Conservation (phyloP, 192 early-diverging fungal genomes). For the Funneliformis mosseae region DNA sequence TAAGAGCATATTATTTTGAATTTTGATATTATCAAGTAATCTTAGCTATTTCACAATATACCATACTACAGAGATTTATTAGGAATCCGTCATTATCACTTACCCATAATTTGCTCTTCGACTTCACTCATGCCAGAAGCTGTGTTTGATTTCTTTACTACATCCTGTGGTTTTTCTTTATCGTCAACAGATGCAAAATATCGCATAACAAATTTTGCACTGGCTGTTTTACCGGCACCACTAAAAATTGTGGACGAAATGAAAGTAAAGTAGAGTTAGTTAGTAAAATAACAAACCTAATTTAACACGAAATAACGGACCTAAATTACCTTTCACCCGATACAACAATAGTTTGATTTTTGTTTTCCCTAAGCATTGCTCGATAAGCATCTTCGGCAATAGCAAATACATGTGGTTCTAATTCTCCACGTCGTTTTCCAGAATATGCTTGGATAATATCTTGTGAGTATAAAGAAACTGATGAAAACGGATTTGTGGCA, state of each 20-base stretch:
- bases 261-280: no score
- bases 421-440: conserved; percentile 88
- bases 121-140: conserved; percentile 65
- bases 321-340: conserved; percentile 82
- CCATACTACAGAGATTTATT: neutral
- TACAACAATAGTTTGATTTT: conserved; percentile 98
- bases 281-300: no score
- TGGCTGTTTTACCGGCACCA: conserved; percentile 97
- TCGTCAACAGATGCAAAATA: conserved; percentile 90
- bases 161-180: conserved; percentile 51
- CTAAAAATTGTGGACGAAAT: conserved; percentile 38
- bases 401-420: conserved; percentile 98
- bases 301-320: conserved; percentile 6
- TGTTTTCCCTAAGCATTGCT: conserved; percentile 88
- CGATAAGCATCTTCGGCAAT: conserved; percentile 98
- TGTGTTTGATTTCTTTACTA: conserved; percentile 47
- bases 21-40: no score
- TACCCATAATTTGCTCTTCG: conserved; percentile 80
- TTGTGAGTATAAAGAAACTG: conserved; percentile 86
- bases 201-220: conserved; percentile 97
- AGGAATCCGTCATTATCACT: neutral
- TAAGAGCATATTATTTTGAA: neutral
- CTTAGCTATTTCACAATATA: no score
- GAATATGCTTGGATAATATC: conserved; percentile 93
- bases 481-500: conserved; percentile 94